Base-by-base conservation (phyloP, 2,329 filamentous ascomycete genomes). In the Fusarium circinatum region DNA sequence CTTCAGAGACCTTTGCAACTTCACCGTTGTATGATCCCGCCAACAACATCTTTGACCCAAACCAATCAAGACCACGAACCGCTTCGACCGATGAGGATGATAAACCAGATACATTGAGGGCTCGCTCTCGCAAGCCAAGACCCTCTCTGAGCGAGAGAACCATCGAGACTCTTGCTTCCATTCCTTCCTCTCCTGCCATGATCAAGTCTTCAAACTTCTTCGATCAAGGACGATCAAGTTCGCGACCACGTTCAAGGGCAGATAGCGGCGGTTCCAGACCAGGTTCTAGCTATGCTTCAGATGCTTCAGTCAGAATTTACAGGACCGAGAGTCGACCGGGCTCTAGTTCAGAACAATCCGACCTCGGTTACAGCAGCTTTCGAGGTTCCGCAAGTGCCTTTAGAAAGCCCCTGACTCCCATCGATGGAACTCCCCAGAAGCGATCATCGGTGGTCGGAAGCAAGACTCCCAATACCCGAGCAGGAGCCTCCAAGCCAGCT, bases 81-180 rank as follows among this genome's bases (percentile, higher is more conserved):
- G 63, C 77, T 56, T 75, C 75, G 66, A 71, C 75, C 51, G 67
- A 78, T 13, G 72, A 76, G 8, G 66, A 69, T 24, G 73, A 68
- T 28, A 49, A 67, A 20, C 62, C 60, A 17, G 78, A 78, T 32
- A 71, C 70, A 15, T 64, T 74, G 48, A 78, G 63, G 47, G 57
- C 68, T 39, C 77, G 76, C 17, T 69, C 74, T 36, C 70, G 67
- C 30, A 81, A 81, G 38, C 78, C 83, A 3, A 79, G 83, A 60
- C 86, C 89, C 58, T 95, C 94, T 0, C 85, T 98, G 8, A 91
- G 93, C 1, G 95, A 98, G 76, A 88, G 96, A 65, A 97, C 95
- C 1, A 91, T 97, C 47, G 94, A 97, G 80, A 97, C 94, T 0
- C 84, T 98, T 11, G 89, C 94, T 7, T 89, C 91, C 52, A 85